Evolutionary conservation across 106 monocot genomes (phyloP), one percentile per base, ranked within the genome.

Genomic region (Posidonia australis): DNA sequence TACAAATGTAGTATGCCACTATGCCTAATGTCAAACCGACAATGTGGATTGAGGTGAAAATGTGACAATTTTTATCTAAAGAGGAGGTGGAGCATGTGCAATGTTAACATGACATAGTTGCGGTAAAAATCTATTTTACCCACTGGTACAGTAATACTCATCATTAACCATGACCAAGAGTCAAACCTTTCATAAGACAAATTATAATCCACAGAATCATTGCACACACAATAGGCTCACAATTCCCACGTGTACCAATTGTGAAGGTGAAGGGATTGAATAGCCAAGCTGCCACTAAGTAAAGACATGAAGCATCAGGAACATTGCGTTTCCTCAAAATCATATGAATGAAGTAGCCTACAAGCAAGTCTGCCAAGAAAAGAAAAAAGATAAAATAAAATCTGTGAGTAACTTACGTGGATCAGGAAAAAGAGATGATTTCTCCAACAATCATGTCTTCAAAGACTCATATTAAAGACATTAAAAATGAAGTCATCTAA

Each of bases 131-230:
- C n/a, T n/a, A n/a, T n/a, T n/a, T n/a, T n/a, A n/a, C n/a, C n/a
- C n/a, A n/a, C n/a, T n/a, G n/a, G n/a, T n/a, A n/a, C n/a, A n/a
- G 13, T 49, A 12, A 49, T 14, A 19, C 14, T 49, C 16, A 49
- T 49, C 49, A 49, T 14, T 27, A 56, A 56, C 5, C 22, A 64
- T 20, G 51, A 51, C 14, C 13, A 65, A 49, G 10, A 51, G 11
- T 5, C 31, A 11, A 1, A 92, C 92, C 86, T 41, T 78, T 85
- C 79, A 92, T 83, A 62, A 85, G 67, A 76, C 79, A 88, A 3
- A 88, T 69, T 42, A 92, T 72, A 69, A 92, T 88, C 92, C 92
- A 88, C 20, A 85, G 70, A 53, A 92, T 66, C 36, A 81, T 70
- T 14, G 84, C 87, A 74, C 88, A 88, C n/a, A 92, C 92, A n/a